Conservation (phyloP, 352 stramenopile genomes). For the Phytophthora vignae region DNA sequence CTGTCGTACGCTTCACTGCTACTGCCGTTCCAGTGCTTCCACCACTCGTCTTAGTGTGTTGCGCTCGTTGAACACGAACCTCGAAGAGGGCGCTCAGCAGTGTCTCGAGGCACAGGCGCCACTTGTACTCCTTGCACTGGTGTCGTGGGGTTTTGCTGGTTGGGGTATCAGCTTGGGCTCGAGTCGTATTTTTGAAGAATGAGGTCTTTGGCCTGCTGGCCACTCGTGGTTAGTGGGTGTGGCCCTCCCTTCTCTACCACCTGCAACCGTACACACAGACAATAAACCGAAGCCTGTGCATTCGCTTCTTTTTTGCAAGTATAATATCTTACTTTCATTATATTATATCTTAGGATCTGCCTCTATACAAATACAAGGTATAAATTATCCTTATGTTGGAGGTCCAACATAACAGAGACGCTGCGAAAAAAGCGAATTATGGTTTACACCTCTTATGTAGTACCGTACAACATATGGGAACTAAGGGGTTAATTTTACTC, state of each 20-base stretch:
- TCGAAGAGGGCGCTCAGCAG: background rate
- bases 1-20: background rate
- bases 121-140: background rate
- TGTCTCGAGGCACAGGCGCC: background rate
- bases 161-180: background rate
- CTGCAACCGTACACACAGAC: background rate
- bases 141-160: background rate
- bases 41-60: background rate
- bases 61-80: background rate
- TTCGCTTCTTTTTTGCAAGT: background rate
- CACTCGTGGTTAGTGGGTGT: slow-evolving; percentile 4
- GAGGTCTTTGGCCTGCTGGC: background rate
- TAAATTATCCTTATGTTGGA: no score
- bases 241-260: background rate
- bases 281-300: slow-evolving; percentile 16
- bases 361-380: no score
- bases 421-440: no score
- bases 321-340: slow-evolving; percentile 3
- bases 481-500: no score
- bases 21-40: background rate
- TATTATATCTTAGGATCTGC: background rate
- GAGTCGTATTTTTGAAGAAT: slow-evolving; percentile 3
- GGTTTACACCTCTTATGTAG: no score
- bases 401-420: no score
- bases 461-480: no score